These are phyloP conservation scores for Pyricularia sp. DNA, from an alignment of 2,329 filamentous ascomycete genomes.

Conservation along the genomic window DNA sequence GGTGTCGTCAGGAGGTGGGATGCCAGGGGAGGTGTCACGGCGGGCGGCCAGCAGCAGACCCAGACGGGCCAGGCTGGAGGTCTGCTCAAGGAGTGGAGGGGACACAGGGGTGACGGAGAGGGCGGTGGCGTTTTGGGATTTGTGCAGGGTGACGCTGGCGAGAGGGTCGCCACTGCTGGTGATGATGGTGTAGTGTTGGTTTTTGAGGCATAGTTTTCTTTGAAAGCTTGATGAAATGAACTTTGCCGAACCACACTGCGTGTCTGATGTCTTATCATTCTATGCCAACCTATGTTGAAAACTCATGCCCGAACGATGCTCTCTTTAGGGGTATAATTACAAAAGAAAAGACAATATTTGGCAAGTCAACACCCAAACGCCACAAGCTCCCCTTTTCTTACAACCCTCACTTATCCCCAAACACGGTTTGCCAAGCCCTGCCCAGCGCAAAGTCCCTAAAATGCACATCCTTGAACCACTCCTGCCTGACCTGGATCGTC, in stretches of 20 bases:
- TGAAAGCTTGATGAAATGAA: not conserved
- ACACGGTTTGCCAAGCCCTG: not conserved
- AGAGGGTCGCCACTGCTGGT: slow-evolving; percentile 76
- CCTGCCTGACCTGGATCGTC: not conserved
- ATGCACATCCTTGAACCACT: not conserved
- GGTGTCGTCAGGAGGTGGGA: slow-evolving; percentile 90
- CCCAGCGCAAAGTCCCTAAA: not conserved
- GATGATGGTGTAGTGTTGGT: slow-evolving; percentile 70
- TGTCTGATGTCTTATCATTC: not conserved
- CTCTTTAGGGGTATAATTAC: not conserved
- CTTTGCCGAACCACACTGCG: not conserved
- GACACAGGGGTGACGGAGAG: slow-evolving; percentile 76
- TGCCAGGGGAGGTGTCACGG: slow-evolving; percentile 36
- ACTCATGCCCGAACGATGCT: not conserved
- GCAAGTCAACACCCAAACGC: not conserved
- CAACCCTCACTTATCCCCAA: not conserved
- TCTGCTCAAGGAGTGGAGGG: slow-evolving; percentile 78
- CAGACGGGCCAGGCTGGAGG: slow-evolving; percentile 43
- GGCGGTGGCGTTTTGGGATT: slow-evolving; percentile 86
- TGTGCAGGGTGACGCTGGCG: slow-evolving; percentile 68
- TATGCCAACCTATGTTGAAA: not conserved
- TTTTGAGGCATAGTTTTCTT: slow-evolving; percentile 44
- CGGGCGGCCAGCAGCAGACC: slow-evolving; percentile 19
- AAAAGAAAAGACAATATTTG: not conserved
- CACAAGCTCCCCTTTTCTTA: not conserved